Conservation (phyloP, 495 filamentous ascomycete species). For the Neurospora sp. region DNA sequence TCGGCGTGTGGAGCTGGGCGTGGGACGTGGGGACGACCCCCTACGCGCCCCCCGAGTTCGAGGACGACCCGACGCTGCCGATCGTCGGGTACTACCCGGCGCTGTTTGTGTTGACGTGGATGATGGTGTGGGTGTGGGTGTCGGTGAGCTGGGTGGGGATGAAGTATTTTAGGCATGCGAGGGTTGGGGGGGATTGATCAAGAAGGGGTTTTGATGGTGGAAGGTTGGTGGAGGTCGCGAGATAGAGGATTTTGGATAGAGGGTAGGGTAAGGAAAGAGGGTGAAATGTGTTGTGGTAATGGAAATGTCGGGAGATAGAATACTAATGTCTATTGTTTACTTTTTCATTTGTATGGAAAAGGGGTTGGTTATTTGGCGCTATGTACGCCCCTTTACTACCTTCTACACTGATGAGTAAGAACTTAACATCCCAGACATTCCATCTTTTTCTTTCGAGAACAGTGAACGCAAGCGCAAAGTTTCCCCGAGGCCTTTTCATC, state of each 20-base stretch:
- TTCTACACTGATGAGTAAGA: not conserved
- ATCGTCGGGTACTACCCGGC: constrained; percentile 97
- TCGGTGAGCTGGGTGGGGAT: constrained; percentile 94
- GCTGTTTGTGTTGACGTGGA: constrained; percentile 77
- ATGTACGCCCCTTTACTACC: not conserved
- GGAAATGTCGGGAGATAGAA: not conserved
- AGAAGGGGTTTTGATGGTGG: not conserved
- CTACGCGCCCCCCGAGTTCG: constrained; percentile 82
- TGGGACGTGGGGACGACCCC: constrained; percentile 98
- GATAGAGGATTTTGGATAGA: not conserved
- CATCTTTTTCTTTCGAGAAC: not conserved
- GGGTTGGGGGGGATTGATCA: constrained; percentile 49
- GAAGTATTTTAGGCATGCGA: constrained; percentile 98
- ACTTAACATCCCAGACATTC: not conserved
- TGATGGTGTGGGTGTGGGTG: constrained; percentile 99
- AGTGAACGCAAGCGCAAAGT: not conserved
- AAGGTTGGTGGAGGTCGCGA: not conserved
- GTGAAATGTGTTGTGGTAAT: not conserved
- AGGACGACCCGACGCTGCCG: constrained; percentile 85
- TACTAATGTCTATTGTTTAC: not conserved
- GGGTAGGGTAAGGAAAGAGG: not conserved
- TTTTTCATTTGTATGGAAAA: not conserved
- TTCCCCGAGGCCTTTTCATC: not conserved
- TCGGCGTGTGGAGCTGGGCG: constrained; percentile 99
- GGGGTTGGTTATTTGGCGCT: not conserved